phyloP scores from a whole-genome alignment of 2,329 filamentous ascomycete genomes.

The Botrytis pseudocinerea region DNA sequence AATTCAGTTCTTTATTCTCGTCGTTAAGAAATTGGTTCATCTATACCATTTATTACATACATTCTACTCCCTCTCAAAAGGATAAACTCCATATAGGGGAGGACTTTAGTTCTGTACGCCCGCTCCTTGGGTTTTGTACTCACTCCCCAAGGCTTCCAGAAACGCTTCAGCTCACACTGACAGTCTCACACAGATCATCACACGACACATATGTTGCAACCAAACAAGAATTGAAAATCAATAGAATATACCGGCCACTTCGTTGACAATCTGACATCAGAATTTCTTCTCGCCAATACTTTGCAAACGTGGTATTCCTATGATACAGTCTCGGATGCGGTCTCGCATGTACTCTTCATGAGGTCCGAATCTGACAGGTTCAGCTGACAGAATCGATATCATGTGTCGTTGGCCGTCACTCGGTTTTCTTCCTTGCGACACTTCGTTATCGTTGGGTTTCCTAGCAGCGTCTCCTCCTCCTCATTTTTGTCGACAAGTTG shows the following conservation, averaged over 20 bases:
- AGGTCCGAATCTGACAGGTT: not conserved
- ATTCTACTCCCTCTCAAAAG: not conserved
- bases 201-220: not conserved
- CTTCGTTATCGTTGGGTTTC: not conserved
- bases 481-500: not conserved
- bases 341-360: not conserved
- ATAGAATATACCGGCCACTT: not conserved
- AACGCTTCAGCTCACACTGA: not conserved
- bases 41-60: rapidly evolving
- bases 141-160: not conserved
- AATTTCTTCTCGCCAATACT: not conserved
- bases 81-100: not conserved
- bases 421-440: not conserved
- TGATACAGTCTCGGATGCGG: not conserved
- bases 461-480: not conserved
- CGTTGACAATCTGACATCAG: not conserved
- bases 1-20: not conserved
- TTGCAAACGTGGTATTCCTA: not conserved
- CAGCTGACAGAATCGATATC: not conserved
- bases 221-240: not conserved
- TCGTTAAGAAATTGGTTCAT: rapidly evolving
- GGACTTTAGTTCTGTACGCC: not conserved
- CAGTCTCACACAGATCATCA: not conserved
- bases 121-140: not conserved
- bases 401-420: not conserved